phyloP scores from a whole-genome alignment of 495 filamentous ascomycete species.

The Aspergillus ellipticus region DNA sequence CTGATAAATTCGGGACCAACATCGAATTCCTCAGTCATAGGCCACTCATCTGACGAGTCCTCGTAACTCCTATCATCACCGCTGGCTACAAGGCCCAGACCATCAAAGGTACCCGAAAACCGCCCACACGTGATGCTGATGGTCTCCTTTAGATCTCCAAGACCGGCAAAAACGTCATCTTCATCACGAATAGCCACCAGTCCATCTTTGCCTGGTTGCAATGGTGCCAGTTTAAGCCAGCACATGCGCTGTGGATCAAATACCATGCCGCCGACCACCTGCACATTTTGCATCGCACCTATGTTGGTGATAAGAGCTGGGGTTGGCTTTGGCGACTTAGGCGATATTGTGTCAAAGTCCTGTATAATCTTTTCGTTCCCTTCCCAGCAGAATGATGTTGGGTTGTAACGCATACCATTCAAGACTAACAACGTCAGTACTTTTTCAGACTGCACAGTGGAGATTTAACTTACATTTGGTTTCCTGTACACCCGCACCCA shows the following conservation, averaged over 20 bases:
- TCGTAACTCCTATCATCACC: constrained; percentile 54
- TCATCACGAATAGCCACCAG: constrained; percentile 44
- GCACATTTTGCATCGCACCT: constrained; percentile 66
- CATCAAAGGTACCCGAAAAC: constrained; percentile 25
- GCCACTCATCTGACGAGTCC: constrained; percentile 63
- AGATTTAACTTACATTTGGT: constrained; percentile 59
- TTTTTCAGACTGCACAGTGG: constrained; percentile 11
- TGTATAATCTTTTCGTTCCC: constrained; percentile 84
- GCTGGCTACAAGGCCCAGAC: constrained; percentile 29
- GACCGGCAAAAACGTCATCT: constrained; percentile 74
- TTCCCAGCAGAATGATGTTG: constrained; percentile 80
- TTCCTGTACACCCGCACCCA: constrained; percentile 57
- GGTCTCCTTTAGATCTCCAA: constrained; percentile 65
- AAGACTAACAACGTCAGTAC: constrained; percentile 51
- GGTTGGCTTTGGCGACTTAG: constrained; percentile 60
- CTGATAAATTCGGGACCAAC: constrained; percentile 91
- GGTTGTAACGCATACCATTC: constrained; percentile 95
- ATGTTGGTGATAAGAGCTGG: constrained; percentile 94
- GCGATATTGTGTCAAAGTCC: constrained; percentile 60
- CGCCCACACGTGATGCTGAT: constrained; percentile 41
- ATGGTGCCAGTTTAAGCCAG: constrained; percentile 72
- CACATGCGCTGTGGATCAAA: constrained; percentile 96
- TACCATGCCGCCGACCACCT: constrained; percentile 92
- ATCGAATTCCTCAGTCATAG: constrained; percentile 94
- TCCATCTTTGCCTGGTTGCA: constrained; percentile 27